Base-by-base conservation (phyloP, 257 asterid genomes). In the Ophiorrhiza pumila region DNA sequence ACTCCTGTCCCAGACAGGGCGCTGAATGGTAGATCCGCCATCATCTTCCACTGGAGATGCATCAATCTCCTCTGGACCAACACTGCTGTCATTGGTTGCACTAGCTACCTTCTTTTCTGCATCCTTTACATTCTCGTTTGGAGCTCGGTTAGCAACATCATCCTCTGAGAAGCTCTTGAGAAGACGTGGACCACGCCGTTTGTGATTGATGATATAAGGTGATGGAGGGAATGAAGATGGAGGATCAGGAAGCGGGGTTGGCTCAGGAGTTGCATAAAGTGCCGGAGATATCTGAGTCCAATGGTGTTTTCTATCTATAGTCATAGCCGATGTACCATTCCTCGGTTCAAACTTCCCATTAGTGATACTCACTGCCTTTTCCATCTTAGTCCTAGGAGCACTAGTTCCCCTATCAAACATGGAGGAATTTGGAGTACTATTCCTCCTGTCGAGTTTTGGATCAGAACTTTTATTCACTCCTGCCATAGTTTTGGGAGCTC, bases 271-370 rank as follows among this genome's bases (percentile, higher is more conserved):
- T 70, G 98, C 91, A 77, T 94, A 94, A 47, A 94, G 88, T 4
- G 96, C 96, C 0, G 98, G 98, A 25, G 98, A 89, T 72, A 89
- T 88, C 77, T 77, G 86, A 74, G 96, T 85, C 97, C 98, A 90
- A 37, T 82, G 88, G 74, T 86, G 81, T 71, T 88, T 81, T 35
- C 67, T 82, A 49, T 83, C 96, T 25, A 35, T 79, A 31, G 71
- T 57, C 69, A 62, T 32, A 12, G 82, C 52, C 25, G 81, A 68
- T 25, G 79, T 63, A 72, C 69, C 76, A 68, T 84, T 87, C 58
- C 79, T 80, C 71, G 77, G 72, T 58, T 78, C 77, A 17, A 66
- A 73, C 78, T 83, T 81, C 42, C 74, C 73, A 49, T 60, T 77
- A 42, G 85, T 88, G 71, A 80, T 73, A 66, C 89, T 81, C 46